phyloP scores from a whole-genome alignment of 345 rosid genomes.

The Erucastrum elatum region DNA sequence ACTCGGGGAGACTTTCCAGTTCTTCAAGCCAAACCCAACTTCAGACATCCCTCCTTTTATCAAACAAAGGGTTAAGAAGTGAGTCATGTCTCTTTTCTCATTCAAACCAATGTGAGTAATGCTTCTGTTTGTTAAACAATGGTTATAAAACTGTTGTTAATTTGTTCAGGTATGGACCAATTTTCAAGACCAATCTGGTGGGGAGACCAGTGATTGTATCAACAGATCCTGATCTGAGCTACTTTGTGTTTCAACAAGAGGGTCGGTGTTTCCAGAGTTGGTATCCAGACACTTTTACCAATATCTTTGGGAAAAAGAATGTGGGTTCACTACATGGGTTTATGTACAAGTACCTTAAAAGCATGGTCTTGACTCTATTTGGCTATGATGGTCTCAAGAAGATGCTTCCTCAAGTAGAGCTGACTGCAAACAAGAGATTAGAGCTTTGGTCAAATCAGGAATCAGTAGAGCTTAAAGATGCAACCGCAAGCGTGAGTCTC shows the following conservation, averaged over 20 bases:
- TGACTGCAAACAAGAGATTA: constrained; percentile 51
- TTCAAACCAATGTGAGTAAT: constrained; percentile 7
- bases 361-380: constrained; percentile 84
- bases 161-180: constrained; percentile 70
- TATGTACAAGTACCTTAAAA: constrained; percentile 88
- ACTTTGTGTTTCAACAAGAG: constrained; percentile 87
- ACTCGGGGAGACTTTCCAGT: constrained; percentile 80
- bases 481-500: constrained; percentile 71
- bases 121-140: constrained; percentile 7
- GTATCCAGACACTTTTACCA: constrained; percentile 93
- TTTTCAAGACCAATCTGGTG: constrained; percentile 85
- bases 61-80: constrained; percentile 72
- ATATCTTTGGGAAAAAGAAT: constrained; percentile 83
- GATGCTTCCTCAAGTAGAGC: constrained; percentile 90
- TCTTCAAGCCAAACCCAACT: constrained; percentile 67
- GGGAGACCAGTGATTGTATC: constrained; percentile 84
- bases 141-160: constrained; percentile 5
- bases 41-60: constrained; percentile 67
- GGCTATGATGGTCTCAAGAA: constrained; percentile 83
- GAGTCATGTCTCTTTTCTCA: constrained; percentile 22
- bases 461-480: constrained; percentile 77
- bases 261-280: constrained; percentile 89
- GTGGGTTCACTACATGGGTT: constrained; percentile 91
- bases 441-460: constrained; percentile 61
- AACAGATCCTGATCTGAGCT: constrained; percentile 82